Evolutionary conservation across 1,284 basidiomycete genomes (phyloP), one percentile per base, ranked within the genome.

Genomic region (Microbotryum intermedium): DNA sequence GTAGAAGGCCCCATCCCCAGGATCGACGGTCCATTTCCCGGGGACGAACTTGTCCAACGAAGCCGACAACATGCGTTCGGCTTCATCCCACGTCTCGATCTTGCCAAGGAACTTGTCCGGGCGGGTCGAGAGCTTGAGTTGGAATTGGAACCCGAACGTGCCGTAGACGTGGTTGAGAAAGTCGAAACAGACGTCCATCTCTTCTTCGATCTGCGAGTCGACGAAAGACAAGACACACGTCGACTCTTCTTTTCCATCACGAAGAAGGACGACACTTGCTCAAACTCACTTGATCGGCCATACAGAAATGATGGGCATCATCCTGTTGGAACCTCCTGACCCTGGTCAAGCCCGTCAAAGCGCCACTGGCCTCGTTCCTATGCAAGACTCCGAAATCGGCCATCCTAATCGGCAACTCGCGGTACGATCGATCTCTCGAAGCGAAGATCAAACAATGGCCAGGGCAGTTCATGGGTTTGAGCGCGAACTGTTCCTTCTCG

Each of bases 381-480:
- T 98, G 95, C 61, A 98, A 81, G 62, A 98, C 91, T 72, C 95
- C 95, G 73, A 99, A 99, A 74, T 99, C 95, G 20, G 95, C 95
- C 84, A 97, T 89, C 23, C 95, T 85, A 67, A 99, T 84, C 3
- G 95, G 95, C 23, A 98, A 80, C 76, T 99, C 95, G 75, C 87
- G 88, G 80, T 97, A 97, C 63, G 85, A 88, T 64, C 95, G 84
- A 75, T 97, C 94, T 64, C 90, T 83, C 21, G 89, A 87, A 76
- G 91, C 94, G 73, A 98, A 99, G 72, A 98, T 90, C 62, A 98
- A 77, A 75, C 90, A 93, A 76, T 98, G 95, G 10, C 94, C 94
- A 0, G 95, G 95, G 75, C 95, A 98, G 77, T 99, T 99, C 95
- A 99, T 99, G 21, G 95, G 95, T 78, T 97, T 97, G 61, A 94